Evolutionary conservation across 1,139 yeast species (phyloP), one percentile per base, ranked within the genome.

Genomic region (Blastobotrys indianensis): DNA sequence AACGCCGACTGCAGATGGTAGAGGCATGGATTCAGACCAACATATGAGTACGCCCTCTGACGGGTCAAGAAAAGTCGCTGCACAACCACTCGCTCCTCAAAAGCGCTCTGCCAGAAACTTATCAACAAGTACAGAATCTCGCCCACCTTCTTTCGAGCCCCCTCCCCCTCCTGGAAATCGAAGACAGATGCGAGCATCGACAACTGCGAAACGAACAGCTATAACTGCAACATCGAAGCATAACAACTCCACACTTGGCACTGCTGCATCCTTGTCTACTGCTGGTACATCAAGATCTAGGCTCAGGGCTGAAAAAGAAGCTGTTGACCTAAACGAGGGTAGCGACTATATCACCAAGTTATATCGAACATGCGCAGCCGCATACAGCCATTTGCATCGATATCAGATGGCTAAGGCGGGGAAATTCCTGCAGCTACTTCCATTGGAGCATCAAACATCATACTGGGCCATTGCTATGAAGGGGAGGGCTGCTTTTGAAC

Each of bases 381-480:
- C 83, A 11, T 77, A 68, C 60, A 78, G 25, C 25, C 25, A 20
- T 7, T 20, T 20, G 25, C 25, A 20, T 20, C 25, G 25, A 20
- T 16, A 10, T 23, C 28, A 35, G n/a, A 20, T 20, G 25, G 7
- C 79, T 59, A 82, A 83, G 56, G 95, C 97, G 0, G 79, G 88
- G 8, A 67, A 92, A 47, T 69, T 78, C 2, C 69, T 92, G 37
- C 80, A 79, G 46, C 67, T 78, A 5, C 71, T 87, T 15, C 79
- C 92, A 0, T 79, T 75, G 7, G 60, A 69, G 17, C 94, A 86
- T 55, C 72, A 75, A 45, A 73, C 79, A 37, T 82, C 95, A 12
- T 94, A 97, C 0, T 88, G 94, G 88, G 94, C 88, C 7, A 71
- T 86, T 44, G 77, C 90, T 35, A 82, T 82, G 57, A 65, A 85